phyloP scores from a whole-genome alignment of 257 asterid species.

The Jasminum sambac region DNA sequence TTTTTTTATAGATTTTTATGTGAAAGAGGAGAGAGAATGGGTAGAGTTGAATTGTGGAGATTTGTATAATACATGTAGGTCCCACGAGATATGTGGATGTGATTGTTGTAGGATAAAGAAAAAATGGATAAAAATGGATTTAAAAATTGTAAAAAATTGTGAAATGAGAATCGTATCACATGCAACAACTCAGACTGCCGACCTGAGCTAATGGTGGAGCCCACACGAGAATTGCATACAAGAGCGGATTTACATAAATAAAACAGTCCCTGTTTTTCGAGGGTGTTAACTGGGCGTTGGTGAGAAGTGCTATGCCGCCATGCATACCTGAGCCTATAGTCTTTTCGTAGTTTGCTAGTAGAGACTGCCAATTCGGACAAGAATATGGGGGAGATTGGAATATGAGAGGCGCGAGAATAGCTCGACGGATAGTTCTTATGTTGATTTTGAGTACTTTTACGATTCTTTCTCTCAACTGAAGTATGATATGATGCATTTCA shows the following conservation, averaged over 20 bases:
- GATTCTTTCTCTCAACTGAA: slow-evolving; percentile 3
- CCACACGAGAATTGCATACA: slow-evolving; percentile 51
- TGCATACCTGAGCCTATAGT: slow-evolving; percentile 46
- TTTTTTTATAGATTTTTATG: too few relatives aligned
- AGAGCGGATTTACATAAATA: slow-evolving; percentile 55
- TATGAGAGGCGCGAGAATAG: slow-evolving; percentile 33
- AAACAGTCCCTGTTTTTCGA: slow-evolving; percentile 63
- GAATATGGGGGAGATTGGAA: slow-evolving; percentile 34
- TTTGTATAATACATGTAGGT: too few relatives aligned
- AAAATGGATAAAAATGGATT: too few relatives aligned
- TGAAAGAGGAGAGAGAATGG: too few relatives aligned
- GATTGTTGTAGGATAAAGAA: too few relatives aligned
- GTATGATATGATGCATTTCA: slow-evolving; percentile 8
- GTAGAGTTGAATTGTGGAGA: too few relatives aligned
- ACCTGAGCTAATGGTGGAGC: slow-evolving; percentile 65
- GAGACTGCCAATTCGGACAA: slow-evolving; percentile 40
- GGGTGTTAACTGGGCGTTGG: slow-evolving; percentile 62
- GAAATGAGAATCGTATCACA: too few relatives aligned
- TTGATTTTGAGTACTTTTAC: slow-evolving; percentile 56
- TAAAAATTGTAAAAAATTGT: too few relatives aligned
- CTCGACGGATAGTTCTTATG: slow-evolving; percentile 42
- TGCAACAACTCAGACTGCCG: slow-evolving; percentile 34
- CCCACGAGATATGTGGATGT: too few relatives aligned
- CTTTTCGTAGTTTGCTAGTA: slow-evolving; percentile 38
- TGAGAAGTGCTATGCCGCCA: slow-evolving; percentile 50